Conservation (phyloP, 2,329 filamentous ascomycete genomes). For the Sarocladium kiliense region DNA sequence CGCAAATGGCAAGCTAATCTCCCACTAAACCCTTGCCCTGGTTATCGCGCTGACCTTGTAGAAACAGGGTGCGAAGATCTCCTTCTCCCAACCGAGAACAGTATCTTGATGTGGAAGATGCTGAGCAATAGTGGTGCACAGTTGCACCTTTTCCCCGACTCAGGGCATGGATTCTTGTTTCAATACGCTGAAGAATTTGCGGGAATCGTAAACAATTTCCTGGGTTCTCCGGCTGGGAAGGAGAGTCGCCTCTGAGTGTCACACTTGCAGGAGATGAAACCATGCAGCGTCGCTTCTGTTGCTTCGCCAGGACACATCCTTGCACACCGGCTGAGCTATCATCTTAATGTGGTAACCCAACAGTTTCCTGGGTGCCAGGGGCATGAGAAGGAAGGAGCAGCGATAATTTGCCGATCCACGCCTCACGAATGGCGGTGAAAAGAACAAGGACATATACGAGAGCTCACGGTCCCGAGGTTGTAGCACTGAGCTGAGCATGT, state of each 20-base stretch:
- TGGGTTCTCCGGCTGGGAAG: conserved; percentile 13
- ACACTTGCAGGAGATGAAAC: conserved; percentile 1
- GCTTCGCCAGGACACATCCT: background rate
- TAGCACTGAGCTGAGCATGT: conserved; percentile 5
- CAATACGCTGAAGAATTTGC: conserved; percentile 28
- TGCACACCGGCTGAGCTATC: background rate
- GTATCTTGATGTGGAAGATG: conserved; percentile 30
- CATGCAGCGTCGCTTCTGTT: background rate
- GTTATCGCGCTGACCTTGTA: background rate
- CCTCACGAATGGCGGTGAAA: conserved; percentile 7
- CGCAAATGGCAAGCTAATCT: conserved; percentile 27
- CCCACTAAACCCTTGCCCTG: background rate
- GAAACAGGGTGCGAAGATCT: conserved; percentile 26
- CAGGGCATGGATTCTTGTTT: conserved; percentile 30
- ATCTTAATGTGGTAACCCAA: background rate
- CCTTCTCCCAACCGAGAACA: conserved; percentile 30
- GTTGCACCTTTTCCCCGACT: conserved; percentile 29
- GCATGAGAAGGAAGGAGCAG: background rate
- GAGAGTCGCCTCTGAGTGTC: conserved; percentile 15
- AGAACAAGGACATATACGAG: background rate
- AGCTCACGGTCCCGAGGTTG: background rate
- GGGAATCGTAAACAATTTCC: conserved; percentile 25
- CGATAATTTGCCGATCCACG: background rate
- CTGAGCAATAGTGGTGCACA: conserved; percentile 24
- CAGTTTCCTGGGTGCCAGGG: background rate